Conservation (phyloP, 2,329 filamentous ascomycete genomes). For the Nigrospora oryzae region DNA sequence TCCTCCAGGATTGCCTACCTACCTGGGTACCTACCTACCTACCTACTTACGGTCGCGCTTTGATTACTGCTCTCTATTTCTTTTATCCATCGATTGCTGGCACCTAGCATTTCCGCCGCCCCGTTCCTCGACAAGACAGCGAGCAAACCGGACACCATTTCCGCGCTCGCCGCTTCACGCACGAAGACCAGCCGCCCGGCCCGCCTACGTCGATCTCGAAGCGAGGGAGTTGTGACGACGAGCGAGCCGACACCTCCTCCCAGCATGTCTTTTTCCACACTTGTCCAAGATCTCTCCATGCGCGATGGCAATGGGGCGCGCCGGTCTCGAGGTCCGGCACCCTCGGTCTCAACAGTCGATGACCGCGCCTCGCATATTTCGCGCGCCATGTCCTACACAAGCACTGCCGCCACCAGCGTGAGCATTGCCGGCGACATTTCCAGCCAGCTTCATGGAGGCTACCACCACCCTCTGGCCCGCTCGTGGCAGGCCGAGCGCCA, state of each 20-base stretch:
- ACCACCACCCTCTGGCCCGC: conserved; percentile 70
- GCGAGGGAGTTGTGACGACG: neutral
- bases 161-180: too few species aligned
- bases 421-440: conserved; percentile 69
- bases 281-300: conserved; percentile 56
- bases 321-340: conserved; percentile 29
- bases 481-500: conserved; percentile 80
- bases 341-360: conserved; percentile 44
- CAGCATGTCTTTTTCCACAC: conserved; percentile 59
- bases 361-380: conserved; percentile 54
- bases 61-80: too few species aligned
- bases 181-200: too few species aligned
- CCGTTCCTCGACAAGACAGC: too few species aligned
- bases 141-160: too few species aligned
- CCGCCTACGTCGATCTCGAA: conserved; percentile 11
- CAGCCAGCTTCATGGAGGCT: conserved; percentile 76
- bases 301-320: conserved; percentile 36
- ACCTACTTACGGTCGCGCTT: too few species aligned
- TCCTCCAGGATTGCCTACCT: too few species aligned
- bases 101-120: too few species aligned
- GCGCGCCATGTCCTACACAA: conserved; percentile 56
- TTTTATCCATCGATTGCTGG: too few species aligned
- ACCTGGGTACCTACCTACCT: too few species aligned
- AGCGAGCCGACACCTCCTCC: neutral
- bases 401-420: conserved; percentile 59